phyloP scores from a whole-genome alignment of 139 green algal species.

The Tetradesmus obliquus region DNA sequence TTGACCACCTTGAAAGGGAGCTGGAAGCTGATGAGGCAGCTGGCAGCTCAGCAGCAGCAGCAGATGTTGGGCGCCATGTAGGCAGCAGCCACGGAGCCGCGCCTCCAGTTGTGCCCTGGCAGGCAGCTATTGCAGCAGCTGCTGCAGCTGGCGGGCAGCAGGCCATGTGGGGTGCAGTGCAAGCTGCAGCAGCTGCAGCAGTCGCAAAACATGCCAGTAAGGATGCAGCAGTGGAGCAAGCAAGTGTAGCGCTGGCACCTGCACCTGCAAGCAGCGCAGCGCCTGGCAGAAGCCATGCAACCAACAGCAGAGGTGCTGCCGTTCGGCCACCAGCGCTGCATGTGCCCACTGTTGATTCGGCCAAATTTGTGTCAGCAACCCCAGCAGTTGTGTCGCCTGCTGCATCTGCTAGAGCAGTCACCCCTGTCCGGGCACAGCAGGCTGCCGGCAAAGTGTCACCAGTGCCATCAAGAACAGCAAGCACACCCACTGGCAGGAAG shows the following conservation, averaged over 20 bases:
- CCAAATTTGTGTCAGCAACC: background rate
- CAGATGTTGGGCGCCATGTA: background rate
- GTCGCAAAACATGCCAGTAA: background rate
- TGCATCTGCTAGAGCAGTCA: background rate
- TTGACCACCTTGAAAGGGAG: conserved; percentile 34
- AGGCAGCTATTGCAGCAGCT: background rate
- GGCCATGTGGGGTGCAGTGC: conserved; percentile 26
- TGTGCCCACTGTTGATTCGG: background rate
- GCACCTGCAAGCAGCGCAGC: background rate
- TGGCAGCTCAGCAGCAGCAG: background rate
- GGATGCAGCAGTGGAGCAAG: background rate
- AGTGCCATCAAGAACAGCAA: background rate
- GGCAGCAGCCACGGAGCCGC: background rate
- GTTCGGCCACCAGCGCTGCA: background rate
- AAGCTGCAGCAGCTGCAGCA: conserved; percentile 7
- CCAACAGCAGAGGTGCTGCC: background rate
- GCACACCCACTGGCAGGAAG: background rate
- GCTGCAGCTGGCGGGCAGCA: conserved; percentile 19
- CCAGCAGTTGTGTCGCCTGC: background rate
- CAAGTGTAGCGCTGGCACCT: background rate
- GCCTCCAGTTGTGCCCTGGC: background rate
- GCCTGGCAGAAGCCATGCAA: background rate
- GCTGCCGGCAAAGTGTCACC: background rate
- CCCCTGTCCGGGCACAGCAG: background rate
- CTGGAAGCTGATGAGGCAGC: conserved; percentile 1